Percentiles rank a stretch among this genome's conserved stretches.
Evolutionary conservation across 768 basidiomycete species (phyloP).

Genomic region (Tricholoma flavovirens): DNA sequence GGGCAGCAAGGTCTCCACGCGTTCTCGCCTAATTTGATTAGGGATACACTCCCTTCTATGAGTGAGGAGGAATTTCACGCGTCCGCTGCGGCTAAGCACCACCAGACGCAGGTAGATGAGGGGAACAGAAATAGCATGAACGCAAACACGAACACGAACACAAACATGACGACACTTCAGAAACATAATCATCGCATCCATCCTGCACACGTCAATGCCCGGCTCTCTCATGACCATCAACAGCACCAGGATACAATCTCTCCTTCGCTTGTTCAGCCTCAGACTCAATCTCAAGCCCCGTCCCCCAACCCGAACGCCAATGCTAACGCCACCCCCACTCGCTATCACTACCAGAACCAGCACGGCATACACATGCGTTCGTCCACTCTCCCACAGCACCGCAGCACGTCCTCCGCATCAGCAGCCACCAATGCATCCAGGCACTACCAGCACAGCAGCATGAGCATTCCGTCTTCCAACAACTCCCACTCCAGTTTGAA

Average conservation of each 20-base stretch:
- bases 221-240: constrained; percentile 18
- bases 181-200: constrained; percentile 16
- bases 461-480: constrained; percentile 33
- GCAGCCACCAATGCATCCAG: constrained; percentile 23
- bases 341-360: constrained; percentile 22
- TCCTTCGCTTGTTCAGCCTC: constrained; percentile 8
- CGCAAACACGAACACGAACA: constrained; percentile 6
- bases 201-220: constrained; percentile 23
- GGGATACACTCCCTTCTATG: constrained; percentile 16
- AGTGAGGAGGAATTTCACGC: constrained; percentile 36
- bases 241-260: constrained; percentile 10
- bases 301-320: not conserved
- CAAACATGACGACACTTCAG: constrained; percentile 12
- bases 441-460: constrained; percentile 44
- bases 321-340: not conserved
- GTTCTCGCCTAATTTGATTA: constrained; percentile 16
- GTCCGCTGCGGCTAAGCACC: constrained; percentile 2
- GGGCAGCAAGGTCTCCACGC: constrained; percentile 1
- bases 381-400: constrained; percentile 40
- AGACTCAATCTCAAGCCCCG: constrained; percentile 7
- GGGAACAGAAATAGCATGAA: constrained; percentile 10
- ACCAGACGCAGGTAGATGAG: not conserved
- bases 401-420: constrained; percentile 10
- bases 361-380: constrained; percentile 34
- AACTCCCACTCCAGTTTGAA: constrained; percentile 4